Conservation (phyloP, 2,329 filamentous ascomycete species). For the Aureobasidium melanogenum region DNA sequence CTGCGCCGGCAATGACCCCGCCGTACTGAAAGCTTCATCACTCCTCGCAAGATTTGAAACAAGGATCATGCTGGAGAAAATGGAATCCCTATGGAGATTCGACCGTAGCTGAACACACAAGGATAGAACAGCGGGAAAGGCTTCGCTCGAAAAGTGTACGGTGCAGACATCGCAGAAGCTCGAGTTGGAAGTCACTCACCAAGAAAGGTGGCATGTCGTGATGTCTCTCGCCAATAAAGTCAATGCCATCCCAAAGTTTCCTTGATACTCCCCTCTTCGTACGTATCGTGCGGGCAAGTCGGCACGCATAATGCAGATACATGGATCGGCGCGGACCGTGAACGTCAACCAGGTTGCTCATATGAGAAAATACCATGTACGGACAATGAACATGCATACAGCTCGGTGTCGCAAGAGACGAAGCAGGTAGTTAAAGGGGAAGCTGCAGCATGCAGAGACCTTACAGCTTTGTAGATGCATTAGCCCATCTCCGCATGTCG, state of each 20-base stretch:
- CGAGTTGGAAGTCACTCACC: not conserved
- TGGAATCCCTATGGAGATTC: not conserved
- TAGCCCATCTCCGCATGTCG: not conserved
- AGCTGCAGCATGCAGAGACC: slow-evolving; percentile 1
- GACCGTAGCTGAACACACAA: not conserved
- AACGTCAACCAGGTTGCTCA: slow-evolving; percentile 4
- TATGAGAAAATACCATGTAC: not conserved
- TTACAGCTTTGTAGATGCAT: not conserved
- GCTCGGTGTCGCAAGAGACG: not conserved
- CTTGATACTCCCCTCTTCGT: not conserved
- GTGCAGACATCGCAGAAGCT: not conserved
- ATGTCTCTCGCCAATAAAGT: slow-evolving; percentile 2
- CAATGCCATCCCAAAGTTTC: slow-evolving; percentile 1
- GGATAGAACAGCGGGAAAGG: not conserved
- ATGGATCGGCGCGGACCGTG: slow-evolving; percentile 11
- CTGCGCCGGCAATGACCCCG: not conserved
- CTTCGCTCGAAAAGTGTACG: not conserved
- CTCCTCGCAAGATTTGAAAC: not conserved
- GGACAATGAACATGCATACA: not conserved
- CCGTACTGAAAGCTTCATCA: not conserved
- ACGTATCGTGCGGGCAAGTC: not conserved
- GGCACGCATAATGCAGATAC: not conserved
- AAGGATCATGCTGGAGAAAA: not conserved
- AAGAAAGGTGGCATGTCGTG: not conserved
- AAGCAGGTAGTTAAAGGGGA: not conserved